These are phyloP conservation scores for Venturia oleaginea DNA, from an alignment of 2,329 filamentous ascomycete genomes.

Conservation along the genomic window DNA sequence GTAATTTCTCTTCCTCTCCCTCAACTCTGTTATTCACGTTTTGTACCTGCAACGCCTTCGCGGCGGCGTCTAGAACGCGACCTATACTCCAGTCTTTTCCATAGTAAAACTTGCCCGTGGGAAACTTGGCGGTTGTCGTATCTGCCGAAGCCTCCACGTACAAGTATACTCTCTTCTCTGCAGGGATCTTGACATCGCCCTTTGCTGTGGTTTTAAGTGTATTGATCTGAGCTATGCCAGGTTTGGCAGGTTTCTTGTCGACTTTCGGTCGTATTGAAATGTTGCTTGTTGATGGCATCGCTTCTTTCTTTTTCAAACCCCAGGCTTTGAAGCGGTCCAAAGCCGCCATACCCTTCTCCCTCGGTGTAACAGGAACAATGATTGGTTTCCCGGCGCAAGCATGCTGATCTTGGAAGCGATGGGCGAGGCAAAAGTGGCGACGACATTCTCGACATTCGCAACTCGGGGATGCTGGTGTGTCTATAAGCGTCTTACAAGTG, in stretches of 20 bases:
- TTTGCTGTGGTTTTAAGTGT: constrained; percentile 80
- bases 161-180: constrained; percentile 81
- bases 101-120: constrained; percentile 48
- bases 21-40: constrained; percentile 75
- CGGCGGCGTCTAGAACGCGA: constrained; percentile 67
- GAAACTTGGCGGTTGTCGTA: constrained; percentile 73
- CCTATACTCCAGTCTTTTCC: constrained; percentile 77
- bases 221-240: constrained; percentile 56
- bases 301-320: constrained; percentile 63
- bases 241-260: constrained; percentile 7
- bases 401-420: constrained; percentile 71
- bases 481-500: constrained; percentile 60
- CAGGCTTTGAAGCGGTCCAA: constrained; percentile 71
- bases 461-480: constrained; percentile 57
- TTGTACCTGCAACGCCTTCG: constrained; percentile 65
- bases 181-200: constrained; percentile 71
- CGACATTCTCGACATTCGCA: constrained; percentile 66
- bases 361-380: constrained; percentile 45
- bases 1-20: constrained; percentile 67
- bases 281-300: constrained; percentile 45
- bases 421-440: constrained; percentile 67
- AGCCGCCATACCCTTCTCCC: constrained; percentile 62
- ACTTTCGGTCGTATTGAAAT: background rate
- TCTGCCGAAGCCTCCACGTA: constrained; percentile 85
- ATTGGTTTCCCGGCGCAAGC: constrained; percentile 64